A percentile compares a stretch with the other conserved stretches of the same genome.
Evolutionary conservation across 2,329 filamentous ascomycete genomes (phyloP).

Genomic region (Fonsecaea pedrosoi): DNA sequence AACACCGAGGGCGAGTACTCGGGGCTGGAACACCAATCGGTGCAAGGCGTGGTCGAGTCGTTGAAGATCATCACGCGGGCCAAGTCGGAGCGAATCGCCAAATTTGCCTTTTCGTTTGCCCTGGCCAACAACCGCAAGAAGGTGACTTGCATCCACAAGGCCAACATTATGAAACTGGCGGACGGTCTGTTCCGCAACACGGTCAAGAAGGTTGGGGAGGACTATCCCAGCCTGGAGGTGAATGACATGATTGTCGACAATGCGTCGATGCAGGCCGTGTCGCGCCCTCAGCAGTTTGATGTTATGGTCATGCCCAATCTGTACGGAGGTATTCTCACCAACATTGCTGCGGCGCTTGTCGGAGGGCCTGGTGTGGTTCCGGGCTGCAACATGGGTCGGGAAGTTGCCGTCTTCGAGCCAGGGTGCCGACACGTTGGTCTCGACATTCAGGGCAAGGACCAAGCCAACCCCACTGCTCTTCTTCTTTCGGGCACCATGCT

Average conservation of each 20-base stretch:
- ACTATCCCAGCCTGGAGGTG: conserved; percentile 92
- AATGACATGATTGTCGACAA: conserved; percentile 99
- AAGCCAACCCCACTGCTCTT: conserved; percentile 96
- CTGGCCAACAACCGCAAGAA: conserved; percentile 99
- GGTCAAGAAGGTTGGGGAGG: conserved; percentile 89
- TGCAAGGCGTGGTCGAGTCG: conserved; percentile 94
- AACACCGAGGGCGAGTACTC: conserved; percentile 99
- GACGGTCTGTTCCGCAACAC: conserved; percentile 98
- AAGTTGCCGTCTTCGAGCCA: conserved; percentile 97
- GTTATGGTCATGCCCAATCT: conserved; percentile 99
- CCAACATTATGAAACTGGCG: conserved; percentile 99
- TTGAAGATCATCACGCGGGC: conserved; percentile 99
- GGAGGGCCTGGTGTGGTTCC: conserved; percentile 96
- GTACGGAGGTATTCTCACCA: conserved; percentile 82
- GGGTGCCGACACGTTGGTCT: conserved; percentile 99
- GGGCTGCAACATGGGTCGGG: conserved; percentile 99
- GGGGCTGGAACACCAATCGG: conserved; percentile 97
- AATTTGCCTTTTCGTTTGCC: conserved; percentile 97
- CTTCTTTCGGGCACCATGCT: conserved; percentile 97
- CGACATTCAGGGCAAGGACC: conserved; percentile 99
- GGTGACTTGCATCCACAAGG: conserved; percentile 99
- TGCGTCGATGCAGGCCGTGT: conserved; percentile 98
- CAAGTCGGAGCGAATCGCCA: conserved; percentile 98
- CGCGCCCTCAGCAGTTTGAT: conserved; percentile 95
- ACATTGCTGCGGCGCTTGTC: conserved; percentile 96